A percentile compares a stretch with the other conserved stretches of the same genome.
These are phyloP conservation scores for Arabidopsis hybrid DNA, from an alignment of 441 rosid species.

Conservation along the genomic window DNA sequence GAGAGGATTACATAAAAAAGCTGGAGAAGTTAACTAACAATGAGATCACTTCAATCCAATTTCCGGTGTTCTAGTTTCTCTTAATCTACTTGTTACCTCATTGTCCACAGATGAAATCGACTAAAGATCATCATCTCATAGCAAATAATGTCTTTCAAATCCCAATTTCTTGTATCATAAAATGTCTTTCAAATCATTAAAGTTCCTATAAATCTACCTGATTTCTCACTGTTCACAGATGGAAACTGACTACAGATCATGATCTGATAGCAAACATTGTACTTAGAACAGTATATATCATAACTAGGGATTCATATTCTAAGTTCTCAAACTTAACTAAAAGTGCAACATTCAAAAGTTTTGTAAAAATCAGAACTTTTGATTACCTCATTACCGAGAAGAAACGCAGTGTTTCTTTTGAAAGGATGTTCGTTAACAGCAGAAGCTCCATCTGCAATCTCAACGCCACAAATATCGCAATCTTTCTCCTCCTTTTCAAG, in stretches of 20 bases:
- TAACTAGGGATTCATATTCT: neutral
- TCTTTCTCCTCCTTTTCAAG: constrained; percentile 57
- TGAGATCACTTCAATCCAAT: neutral
- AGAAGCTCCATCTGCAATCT: constrained; percentile 78
- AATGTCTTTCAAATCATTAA: neutral
- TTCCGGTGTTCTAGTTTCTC: neutral
- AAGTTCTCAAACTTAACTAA: neutral
- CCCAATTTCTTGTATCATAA: neutral
- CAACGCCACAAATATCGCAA: constrained; percentile 97
- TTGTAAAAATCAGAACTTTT: neutral
- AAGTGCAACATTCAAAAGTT: neutral
- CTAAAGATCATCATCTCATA: constrained; percentile 13
- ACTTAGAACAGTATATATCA: neutral
- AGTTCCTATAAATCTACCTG: neutral
- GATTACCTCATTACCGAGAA: constrained; percentile 89
- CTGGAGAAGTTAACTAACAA: neutral
- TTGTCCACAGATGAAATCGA: neutral
- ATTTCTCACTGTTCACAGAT: neutral
- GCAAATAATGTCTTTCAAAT: neutral
- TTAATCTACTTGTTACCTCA: constrained; percentile 2
- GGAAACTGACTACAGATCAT: neutral
- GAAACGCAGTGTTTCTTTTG: constrained; percentile 81
- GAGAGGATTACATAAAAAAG: neutral
- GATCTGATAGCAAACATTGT: neutral
- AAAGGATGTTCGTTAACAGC: constrained; percentile 80